These are phyloP conservation scores for Exutisphaerella laricina DNA, from an alignment of 2,329 filamentous ascomycete species.

Conservation along the genomic window DNA sequence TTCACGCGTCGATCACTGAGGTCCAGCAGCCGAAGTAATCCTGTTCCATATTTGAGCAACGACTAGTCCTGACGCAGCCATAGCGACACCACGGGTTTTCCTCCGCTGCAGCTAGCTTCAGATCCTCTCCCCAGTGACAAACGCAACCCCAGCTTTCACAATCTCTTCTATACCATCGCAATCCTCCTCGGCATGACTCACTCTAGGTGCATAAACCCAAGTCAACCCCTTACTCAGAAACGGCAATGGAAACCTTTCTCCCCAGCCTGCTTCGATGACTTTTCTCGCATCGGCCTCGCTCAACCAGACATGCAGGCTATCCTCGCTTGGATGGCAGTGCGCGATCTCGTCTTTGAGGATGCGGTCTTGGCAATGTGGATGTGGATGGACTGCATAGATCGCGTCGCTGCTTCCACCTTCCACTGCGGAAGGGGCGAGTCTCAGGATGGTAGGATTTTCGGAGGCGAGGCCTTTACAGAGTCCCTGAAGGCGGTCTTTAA, in stretches of 20 bases:
- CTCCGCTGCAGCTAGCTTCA: neutral
- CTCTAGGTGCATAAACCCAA: constrained; percentile 35
- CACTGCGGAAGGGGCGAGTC: constrained; percentile 11
- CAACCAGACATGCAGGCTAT: constrained; percentile 20
- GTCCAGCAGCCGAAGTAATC: neutral
- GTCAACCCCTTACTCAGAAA: constrained; percentile 12
- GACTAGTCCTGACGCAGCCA: neutral
- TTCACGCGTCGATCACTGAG: neutral
- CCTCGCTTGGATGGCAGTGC: constrained; percentile 17
- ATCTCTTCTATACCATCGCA: constrained; percentile 15
- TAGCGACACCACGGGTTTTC: no score
- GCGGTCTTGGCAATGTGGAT: constrained; percentile 5
- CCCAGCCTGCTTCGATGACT: constrained; percentile 15
- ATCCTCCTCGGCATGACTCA: constrained; percentile 14
- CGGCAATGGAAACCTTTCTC: constrained; percentile 17
- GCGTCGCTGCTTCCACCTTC: constrained; percentile 17
- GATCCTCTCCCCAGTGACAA: constrained; percentile 12
- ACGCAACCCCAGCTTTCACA: constrained; percentile 12
- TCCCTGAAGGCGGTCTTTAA: constrained; percentile 8
- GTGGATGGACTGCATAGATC: constrained; percentile 13
- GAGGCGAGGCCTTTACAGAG: constrained; percentile 10
- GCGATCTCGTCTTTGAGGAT: constrained; percentile 17
- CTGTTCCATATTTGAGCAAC: neutral
- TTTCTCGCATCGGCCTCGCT: constrained; percentile 14
- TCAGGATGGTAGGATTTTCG: constrained; percentile 4